Base-by-base conservation (phyloP, 192 early-diverging fungal genomes). In the Radiomyces spectabilis region DNA sequence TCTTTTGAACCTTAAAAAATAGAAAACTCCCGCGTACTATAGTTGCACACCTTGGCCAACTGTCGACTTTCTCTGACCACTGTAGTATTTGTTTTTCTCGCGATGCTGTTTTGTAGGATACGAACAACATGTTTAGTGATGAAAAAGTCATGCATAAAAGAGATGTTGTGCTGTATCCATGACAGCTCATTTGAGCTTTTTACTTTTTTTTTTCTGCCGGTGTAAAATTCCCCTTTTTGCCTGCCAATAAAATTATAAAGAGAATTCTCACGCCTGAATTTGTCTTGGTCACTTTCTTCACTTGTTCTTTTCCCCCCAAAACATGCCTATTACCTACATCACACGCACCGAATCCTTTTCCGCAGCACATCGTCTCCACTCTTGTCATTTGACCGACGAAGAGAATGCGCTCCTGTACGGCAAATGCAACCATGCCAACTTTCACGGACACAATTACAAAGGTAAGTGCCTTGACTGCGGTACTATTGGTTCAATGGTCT, bases 401-500 rank as follows among this genome's bases (percentile, higher is more conserved):
- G 85, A 90, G 49, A 96, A 96, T 64, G 35, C 57, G 13, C 62
- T 59, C 41, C 53, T 88, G 13, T 96, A 78, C 69, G 94, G 94
- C 51, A 94, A 94, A 73, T 96, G 94, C 71, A 93, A 94, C 71
- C 68, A 84, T 51, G 60, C 73, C 21, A 79, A 85, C 63, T 86
- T 84, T 26, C 94, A 96, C 63, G 94, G 94, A 5, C 92, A 96
- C 74, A 94, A 94, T 69, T 94, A 92, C 57, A 81, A 74, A 77
- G 80, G 86, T 86, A 58, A 0, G 59, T 30, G 7, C 24, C 24
- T 15, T 31, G 0, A 1, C 30, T 48, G 46, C 12, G 6, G 0
- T 2, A 21, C 24, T 48, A 25, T 48, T 3, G 9, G 5, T 6
- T 27, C n/a, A 13, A 6, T 42, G n/a, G 19, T n/a, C n/a, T 5